Evolutionary conservation across 495 filamentous ascomycete species (phyloP), one percentile per base, ranked within the genome.

Genomic region (Talaromyces stipitatus): DNA sequence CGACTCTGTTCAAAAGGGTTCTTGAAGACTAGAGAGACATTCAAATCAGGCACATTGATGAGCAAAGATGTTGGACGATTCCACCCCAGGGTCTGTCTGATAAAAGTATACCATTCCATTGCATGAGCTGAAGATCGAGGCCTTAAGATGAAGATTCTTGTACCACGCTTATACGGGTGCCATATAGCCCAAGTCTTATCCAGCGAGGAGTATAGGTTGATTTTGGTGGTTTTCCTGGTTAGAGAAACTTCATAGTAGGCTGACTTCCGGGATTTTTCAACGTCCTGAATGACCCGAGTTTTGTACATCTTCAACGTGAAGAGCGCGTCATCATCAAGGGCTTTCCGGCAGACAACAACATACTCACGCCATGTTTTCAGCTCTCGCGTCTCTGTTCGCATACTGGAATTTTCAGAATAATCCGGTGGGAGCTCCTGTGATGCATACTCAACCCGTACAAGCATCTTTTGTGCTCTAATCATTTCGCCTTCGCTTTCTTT

Each of bases 101-200:
- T 69, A 58, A 90, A 90, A 0, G 87, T 88, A 61, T 86, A 89
- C 87, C 87, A 90, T 62, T 90, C 87, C 26, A 85, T 79, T 20
- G 84, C 78, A 57, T 81, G 82, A 4, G 83, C 84, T 8, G 78
- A 73, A 38, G 86, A 88, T 18, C 83, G 78, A 4, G 87, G 78
- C 16, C 83, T 81, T 61, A 90, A 70, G 33, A 88, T 86, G 61
- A 82, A 88, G 45, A 90, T 86, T 54, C 72, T 77, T 8, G 82
- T 86, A 14, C 85, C 83, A 12, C 58, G 66, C 54, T 75, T 81
- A 59, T 67, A 71, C 18, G 81, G 78, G 27, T 76, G 64, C 85
- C 86, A 90, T 7, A 90, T 69, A 16, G 86, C 86, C 12, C 89
- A 70, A 3, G 85, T 86, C 65, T 89, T 90, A 62, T 90, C 87